phyloP scores from a whole-genome alignment of 768 basidiomycete genomes.

The Naganishia vaughanmartiniae region DNA sequence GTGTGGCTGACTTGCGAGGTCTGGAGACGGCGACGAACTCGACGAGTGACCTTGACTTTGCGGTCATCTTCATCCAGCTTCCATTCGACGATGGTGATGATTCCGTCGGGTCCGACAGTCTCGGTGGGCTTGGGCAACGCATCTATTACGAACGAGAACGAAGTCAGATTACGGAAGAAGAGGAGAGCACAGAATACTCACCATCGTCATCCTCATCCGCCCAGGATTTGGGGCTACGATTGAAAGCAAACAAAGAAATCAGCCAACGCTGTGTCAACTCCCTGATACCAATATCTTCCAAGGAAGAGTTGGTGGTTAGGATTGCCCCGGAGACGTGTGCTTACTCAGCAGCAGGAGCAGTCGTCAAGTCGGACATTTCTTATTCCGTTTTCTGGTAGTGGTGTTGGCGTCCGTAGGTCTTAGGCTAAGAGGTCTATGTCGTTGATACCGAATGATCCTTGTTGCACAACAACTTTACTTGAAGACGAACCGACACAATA shows the following conservation, averaged over 20 bases:
- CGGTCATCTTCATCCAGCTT: constrained; percentile 85
- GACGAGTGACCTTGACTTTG: constrained; percentile 89
- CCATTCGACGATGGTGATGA: constrained; percentile 80
- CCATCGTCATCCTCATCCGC: constrained; percentile 19
- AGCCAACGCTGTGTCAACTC: neutral
- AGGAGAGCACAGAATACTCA: neutral
- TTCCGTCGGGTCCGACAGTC: constrained; percentile 78
- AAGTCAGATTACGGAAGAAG: neutral
- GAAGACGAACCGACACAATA: neutral
- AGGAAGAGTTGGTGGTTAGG: neutral
- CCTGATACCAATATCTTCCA: neutral
- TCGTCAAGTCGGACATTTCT: constrained; percentile 18
- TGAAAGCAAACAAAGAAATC: neutral
- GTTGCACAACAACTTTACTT: neutral
- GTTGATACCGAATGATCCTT: neutral
- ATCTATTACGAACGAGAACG: neutral
- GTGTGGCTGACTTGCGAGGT: constrained; percentile 89
- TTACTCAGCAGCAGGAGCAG: constrained; percentile 20
- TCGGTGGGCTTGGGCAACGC: constrained; percentile 57
- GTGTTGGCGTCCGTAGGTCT: neutral
- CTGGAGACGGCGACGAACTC: constrained; percentile 79
- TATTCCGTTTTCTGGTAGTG: neutral
- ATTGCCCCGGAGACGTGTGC: neutral
- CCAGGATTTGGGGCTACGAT: constrained; percentile 16
- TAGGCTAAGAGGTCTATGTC: neutral